Base-by-base conservation (phyloP, 176 grass and related monocot species). In the Triticum dicoccoides region DNA sequence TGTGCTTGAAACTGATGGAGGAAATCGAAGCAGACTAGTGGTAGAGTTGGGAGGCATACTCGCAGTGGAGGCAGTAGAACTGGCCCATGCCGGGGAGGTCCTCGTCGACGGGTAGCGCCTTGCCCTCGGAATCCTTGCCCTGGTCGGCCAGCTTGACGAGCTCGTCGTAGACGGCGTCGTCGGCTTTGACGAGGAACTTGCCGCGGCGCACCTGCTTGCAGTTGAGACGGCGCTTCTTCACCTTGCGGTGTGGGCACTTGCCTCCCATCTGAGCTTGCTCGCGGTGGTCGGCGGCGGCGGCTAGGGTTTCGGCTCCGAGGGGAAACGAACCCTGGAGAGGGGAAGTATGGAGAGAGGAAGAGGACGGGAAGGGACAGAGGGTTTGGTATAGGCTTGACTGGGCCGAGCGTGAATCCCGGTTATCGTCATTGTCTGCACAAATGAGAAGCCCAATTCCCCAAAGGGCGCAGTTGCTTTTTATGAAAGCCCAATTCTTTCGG, bases 1-100 rank as follows among this genome's bases (percentile, higher is more conserved):
- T 45, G 47, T 51, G 47, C 47, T 17, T 52, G 14, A 5, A 52
- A 17, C 65, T 20, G 20, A 2, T 8, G n/a, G 14, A 44, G 1
- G 34, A 47, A 24, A 72, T 61, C 4, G 4, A 66, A 63, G 13
- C 13, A 20, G 39, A 27, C 0, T 1, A 18, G 5, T 29, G 17
- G 8, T 21, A 12, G 23, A 11, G 65, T 14, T 11, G 27, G 15
- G 39, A 78, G n/a, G 14, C 84, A 61, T 94, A 98, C 96, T 98
- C 93, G 96, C 96, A 99, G 77, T 96, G 97, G 82, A 92, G 70
- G 77, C 97, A 99, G 88, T 99, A 96, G 84, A 96, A 99, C 81
- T 99, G 97, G 3, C 94, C 97, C 92, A 99, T 89, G 68, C 97
- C 97, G 4, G 94, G 94, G 37, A 96, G 94, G 44, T 99, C 97